Evolutionary conservation across 192 early-diverging fungal genomes (phyloP).

Genomic region (Backusella sp.): DNA sequence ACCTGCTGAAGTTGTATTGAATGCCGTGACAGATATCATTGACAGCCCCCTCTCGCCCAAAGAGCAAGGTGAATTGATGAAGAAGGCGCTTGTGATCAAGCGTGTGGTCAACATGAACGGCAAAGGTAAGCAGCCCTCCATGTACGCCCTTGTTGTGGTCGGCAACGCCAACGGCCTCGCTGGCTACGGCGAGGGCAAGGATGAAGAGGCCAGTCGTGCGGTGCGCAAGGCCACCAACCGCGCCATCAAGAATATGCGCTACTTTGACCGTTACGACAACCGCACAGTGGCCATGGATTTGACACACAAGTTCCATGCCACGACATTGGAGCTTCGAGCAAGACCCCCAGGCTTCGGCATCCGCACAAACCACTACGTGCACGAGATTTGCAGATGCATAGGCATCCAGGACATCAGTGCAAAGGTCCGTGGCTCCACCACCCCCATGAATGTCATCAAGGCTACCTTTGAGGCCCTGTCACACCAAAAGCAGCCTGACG

Average conservation of each 20-base stretch:
- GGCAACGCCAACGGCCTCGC: slow-evolving; percentile 91
- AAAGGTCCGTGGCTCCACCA: slow-evolving; percentile 90
- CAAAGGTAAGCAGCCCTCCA: slow-evolving; percentile 76
- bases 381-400: slow-evolving; percentile 91
- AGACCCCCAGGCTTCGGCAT: slow-evolving; percentile 94
- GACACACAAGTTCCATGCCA: slow-evolving; percentile 87
- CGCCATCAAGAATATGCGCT: slow-evolving; percentile 86
- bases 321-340: slow-evolving; percentile 73
- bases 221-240: slow-evolving; percentile 83
- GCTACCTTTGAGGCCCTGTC: slow-evolving; percentile 88
- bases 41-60: slow-evolving; percentile 46
- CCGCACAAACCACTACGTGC: slow-evolving; percentile 89
- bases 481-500: slow-evolving; percentile 75
- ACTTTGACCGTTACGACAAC: slow-evolving; percentile 87
- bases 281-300: slow-evolving; percentile 90
- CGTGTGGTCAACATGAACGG: slow-evolving; percentile 77
- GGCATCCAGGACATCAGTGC: slow-evolving; percentile 91
- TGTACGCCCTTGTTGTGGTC: slow-evolving; percentile 93
- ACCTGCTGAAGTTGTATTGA: slow-evolving; percentile 29
- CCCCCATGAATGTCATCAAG: slow-evolving; percentile 99
- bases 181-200: slow-evolving; percentile 92
- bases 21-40: slow-evolving; percentile 31
- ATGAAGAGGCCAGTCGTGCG: slow-evolving; percentile 72
- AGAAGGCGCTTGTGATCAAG: slow-evolving; percentile 71
- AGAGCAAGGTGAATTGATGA: slow-evolving; percentile 58